Evolutionary conservation across 1,284 basidiomycete species (phyloP).

Genomic region (Phlebopus sp.): DNA sequence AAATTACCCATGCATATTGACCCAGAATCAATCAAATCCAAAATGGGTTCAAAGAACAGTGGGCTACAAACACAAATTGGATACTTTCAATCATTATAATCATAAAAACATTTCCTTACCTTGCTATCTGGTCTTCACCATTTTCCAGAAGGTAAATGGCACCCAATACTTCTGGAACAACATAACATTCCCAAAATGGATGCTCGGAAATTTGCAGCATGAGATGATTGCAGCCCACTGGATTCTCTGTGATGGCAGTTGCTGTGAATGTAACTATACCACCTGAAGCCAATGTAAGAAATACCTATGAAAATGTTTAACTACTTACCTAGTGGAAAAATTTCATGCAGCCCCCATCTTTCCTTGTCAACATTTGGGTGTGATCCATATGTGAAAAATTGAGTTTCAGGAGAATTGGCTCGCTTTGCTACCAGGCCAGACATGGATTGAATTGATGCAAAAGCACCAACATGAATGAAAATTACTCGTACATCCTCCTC

Average conservation of each 20-base stretch:
- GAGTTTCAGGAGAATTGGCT: constrained; percentile 40
- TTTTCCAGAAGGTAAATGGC: constrained; percentile 33
- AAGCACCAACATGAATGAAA: constrained; percentile 63
- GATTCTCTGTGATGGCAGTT: constrained; percentile 51
- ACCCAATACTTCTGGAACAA: constrained; percentile 59
- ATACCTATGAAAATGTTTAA: constrained; percentile 7
- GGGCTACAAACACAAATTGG: constrained; percentile 11
- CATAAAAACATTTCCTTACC: constrained; percentile 18
- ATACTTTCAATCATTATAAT: not conserved
- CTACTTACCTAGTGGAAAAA: constrained; percentile 59
- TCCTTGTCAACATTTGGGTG: constrained; percentile 46
- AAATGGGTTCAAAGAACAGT: constrained; percentile 19
- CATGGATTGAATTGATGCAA: constrained; percentile 46
- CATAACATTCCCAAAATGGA: constrained; percentile 62
- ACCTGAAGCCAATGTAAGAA: constrained; percentile 39
- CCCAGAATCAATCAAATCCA: constrained; percentile 24
- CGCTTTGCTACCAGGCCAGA: constrained; percentile 46
- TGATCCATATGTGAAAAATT: constrained; percentile 66
- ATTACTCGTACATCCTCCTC: constrained; percentile 45
- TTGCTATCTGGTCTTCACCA: constrained; percentile 25
- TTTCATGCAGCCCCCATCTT: constrained; percentile 58
- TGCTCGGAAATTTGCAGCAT: constrained; percentile 53
- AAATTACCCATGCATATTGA: constrained; percentile 18
- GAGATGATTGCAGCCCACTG: constrained; percentile 40
- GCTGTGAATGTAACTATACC: constrained; percentile 68